Base-by-base conservation (phyloP, 2,329 filamentous ascomycete species). In the Colletotrichum echinochloae region DNA sequence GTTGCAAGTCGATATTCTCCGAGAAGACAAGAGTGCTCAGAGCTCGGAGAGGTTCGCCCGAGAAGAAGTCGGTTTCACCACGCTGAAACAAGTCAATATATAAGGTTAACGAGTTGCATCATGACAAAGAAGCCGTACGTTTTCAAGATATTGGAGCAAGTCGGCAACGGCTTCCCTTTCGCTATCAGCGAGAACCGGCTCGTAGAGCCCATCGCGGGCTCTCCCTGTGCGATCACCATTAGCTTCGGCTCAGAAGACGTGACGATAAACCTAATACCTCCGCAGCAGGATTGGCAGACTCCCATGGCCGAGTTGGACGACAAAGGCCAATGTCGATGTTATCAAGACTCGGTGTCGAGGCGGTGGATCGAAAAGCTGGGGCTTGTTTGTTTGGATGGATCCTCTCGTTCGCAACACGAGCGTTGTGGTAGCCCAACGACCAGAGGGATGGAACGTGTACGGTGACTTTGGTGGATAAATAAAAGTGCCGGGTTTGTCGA, bases 121-220 rank as follows among this genome's bases (percentile, higher is more conserved):
- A 60, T 28, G 59, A 33, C 49, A 20, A 46, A 23, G 14, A 55
- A 57, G 60, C 84, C 89, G 74, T 85, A 98, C 96, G 80, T 98
- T 98, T 84, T 99, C 96, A 74, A 99, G 91, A 81, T 97, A 98
- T 80, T 95, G 93, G 23, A 99, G 87, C 70, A 99, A 87, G 80
- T 99, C 96, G 74, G 96, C 95, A 65, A 99, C 96, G 65, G 96
- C 96, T 85, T 98, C 96, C 78, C 96, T 90, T 84, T 99, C 96
- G 83, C 93, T 97, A 79, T 99, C 96, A 77, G 95, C 95, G 73
- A 99, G 89, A 66, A 96, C 93, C 62, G 92, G 92, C 81, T 96
- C 93, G 81, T 95, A 95, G 74, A 94, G 87, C 75, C 90, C 91
- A 87, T 95, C 93, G 81, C 91, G 91, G 81, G 92, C 89, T 83